A percentile compares a stretch with the other conserved stretches of the same genome.
Conservation (phyloP, 1,139 yeast species). For the Scheffersomyces illinoinensis region DNA sequence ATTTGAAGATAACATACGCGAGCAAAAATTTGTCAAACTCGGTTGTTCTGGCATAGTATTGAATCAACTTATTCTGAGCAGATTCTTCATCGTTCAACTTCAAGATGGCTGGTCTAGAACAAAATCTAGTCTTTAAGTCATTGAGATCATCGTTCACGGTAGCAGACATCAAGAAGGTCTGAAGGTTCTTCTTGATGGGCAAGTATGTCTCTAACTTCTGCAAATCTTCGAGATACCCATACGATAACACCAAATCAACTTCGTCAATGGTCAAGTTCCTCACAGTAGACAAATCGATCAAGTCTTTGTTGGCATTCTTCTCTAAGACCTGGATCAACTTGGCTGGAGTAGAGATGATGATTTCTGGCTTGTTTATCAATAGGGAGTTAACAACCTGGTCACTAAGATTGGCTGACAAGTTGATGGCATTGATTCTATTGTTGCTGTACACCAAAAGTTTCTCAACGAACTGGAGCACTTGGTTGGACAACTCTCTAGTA, state of each 20-base stretch:
- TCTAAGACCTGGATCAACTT: slow-evolving; percentile 65
- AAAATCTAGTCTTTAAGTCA: slow-evolving; percentile 70
- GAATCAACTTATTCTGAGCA: slow-evolving; percentile 63
- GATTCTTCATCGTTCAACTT: slow-evolving; percentile 68
- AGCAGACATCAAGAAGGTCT: slow-evolving; percentile 95
- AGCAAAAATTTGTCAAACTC: slow-evolving; percentile 92
- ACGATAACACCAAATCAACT: slow-evolving; percentile 87
- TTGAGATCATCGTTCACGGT: slow-evolving; percentile 87
- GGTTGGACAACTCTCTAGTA: slow-evolving; percentile 81
- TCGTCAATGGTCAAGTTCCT: slow-evolving; percentile 87
- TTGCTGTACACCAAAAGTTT: slow-evolving; percentile 73
- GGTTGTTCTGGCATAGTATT: slow-evolving; percentile 80
- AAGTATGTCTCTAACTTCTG: slow-evolving; percentile 59
- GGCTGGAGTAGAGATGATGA: slow-evolving; percentile 86
- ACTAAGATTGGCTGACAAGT: slow-evolving; percentile 71
- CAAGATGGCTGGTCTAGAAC: slow-evolving; percentile 83
- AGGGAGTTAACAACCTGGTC: slow-evolving; percentile 74
- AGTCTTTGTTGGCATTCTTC: slow-evolving; percentile 38
- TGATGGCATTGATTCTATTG: slow-evolving; percentile 63
- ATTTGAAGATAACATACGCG: slow-evolving; percentile 88
- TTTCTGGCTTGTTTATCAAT: slow-evolving; percentile 72
- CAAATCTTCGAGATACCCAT: slow-evolving; percentile 89
- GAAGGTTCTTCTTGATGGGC: slow-evolving; percentile 74
- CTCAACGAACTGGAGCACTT: slow-evolving; percentile 71
- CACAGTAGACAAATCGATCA: slow-evolving; percentile 53